phyloP scores from a whole-genome alignment of 2,329 filamentous ascomycete species.

The Immersiporthe knoxdaviesiana region DNA sequence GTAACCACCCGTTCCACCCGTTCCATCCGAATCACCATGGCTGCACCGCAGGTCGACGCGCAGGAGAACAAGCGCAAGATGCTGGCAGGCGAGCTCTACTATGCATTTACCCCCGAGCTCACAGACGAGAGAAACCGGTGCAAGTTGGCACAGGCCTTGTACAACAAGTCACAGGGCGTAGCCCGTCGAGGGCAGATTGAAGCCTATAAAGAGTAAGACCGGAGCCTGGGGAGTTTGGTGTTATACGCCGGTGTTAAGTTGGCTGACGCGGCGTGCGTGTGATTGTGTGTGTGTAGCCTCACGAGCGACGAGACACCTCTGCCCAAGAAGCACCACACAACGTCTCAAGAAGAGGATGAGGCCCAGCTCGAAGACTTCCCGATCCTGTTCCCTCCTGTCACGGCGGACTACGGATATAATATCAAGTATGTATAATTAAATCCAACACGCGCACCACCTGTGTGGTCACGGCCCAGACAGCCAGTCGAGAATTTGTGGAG shows the following conservation, averaged over 20 bases:
- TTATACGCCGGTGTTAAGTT: neutral
- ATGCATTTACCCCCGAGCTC: conserved; percentile 72
- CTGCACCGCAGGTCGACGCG: conserved; percentile 39
- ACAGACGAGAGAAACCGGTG: conserved; percentile 66
- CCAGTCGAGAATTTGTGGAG: neutral
- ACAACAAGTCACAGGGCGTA: conserved; percentile 65
- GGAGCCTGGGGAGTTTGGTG: neutral
- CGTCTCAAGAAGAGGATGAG: conserved; percentile 62
- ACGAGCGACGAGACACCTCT: conserved; percentile 64
- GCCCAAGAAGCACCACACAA: conserved; percentile 59
- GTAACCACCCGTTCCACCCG: neutral
- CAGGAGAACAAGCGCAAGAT: conserved; percentile 59
- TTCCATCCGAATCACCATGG: conserved; percentile 7
- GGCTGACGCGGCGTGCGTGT: conserved; percentile 11
- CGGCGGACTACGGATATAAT: conserved; percentile 79
- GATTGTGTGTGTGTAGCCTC: conserved; percentile 53
- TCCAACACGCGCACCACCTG: neutral
- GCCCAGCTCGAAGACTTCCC: conserved; percentile 65
- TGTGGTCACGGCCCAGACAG: too few species aligned
- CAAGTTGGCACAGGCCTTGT: conserved; percentile 61
- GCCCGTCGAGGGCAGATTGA: conserved; percentile 65
- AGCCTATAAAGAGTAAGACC: conserved; percentile 68
- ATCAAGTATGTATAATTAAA: conserved; percentile 50
- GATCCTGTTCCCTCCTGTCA: conserved; percentile 71
- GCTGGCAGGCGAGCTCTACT: conserved; percentile 71